Evolutionary conservation across 2,329 filamentous ascomycete species (phyloP), one percentile per base, ranked within the genome.

Genomic region (Botrytis sinoallii): DNA sequence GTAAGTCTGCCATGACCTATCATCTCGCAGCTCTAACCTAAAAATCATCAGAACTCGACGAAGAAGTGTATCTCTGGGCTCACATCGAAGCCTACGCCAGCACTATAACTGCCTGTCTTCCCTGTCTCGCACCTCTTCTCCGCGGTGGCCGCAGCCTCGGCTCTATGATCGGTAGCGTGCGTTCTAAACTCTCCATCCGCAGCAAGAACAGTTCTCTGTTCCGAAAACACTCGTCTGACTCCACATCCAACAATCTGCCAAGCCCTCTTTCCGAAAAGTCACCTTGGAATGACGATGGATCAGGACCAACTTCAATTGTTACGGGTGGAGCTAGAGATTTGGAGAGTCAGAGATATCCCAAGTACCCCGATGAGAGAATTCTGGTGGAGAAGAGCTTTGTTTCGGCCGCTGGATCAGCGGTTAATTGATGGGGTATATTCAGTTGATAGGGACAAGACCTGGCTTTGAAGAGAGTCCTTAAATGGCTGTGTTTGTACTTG

Each of bases 21-120:
- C 6, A 22, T 6, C 20, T 57, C 10, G 14, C 40, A 5, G 29
- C 25, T 18, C 29, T 12, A 42, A 35, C 1, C 46, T 72, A 59
- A 72, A 20, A 4, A n/a, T 4, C 22, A 16, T 22, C 18, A 66
- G 60, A 59, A 44, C 70, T 66, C 35, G 46, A 66, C 29, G 60
- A 72, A 57, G 35, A 72, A 44, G 46, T 55, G n/a, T 55, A 65
- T 38, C 46, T 72, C 20, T 72, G 70, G 70, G 70, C 44, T n/a
- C 70, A 72, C 5, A 57, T 72, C 25, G 70, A 72, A 44, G 44
- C 60, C n/a, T 72, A 55, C 22, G 70, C 70, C 6, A 57, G 46
- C 0, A 72, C 40, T 12, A 66, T 72, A 44, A 66, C 60, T 4
- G 59, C 70, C 14, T 72, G 70, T 57, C 35, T 71, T 14, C 60